Evolutionary conservation across 345 rosid genomes (phyloP), one percentile per base, ranked within the genome.

Genomic region (Eutrema yunnanense): DNA sequence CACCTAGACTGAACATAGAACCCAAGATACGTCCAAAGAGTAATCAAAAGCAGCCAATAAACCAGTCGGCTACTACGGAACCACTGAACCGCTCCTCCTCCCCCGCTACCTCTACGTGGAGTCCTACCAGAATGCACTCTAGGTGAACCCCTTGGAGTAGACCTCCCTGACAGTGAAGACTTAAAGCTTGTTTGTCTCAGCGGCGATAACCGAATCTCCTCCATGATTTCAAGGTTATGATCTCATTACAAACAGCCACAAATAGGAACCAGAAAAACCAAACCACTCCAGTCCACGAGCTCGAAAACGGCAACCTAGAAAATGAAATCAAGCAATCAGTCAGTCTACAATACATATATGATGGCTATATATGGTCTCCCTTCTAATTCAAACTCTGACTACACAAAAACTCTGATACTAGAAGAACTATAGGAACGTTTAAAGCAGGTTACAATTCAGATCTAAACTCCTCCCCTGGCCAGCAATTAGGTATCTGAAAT

Each of bases 11-110:
- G 98, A n/a, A 90, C 90, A 69, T 87, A 89, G 66, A 90, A 93
- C 44, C 96, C 97, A 76, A 93, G 90, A 79, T 90, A 93, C 73
- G 97, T 77, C 98, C 98, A 93, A 10, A 93, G 92, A 75, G 96
- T 89, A 74, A 93, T 89, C 79, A 93, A 82, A 79, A 93, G 96
- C 73, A 93, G 74, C 98, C 98, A 93, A 55, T 89, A 90, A 60
- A 93, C 81, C 56, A 93, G 40, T 4, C 90, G 76, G 76, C 78
- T 89, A 74, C 88, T 89, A 41, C 97, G 85, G 63, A 89, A 90
- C 94, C 87, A 90, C 67, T 87, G 91, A 43, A 72, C 22, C n/a
- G 73, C 11, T 59, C 52, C 78, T 62, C 82, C 87, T 67, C 83
- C 90, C 40, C 78, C 86, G 33, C 76, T 77, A 48, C 85, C 92